A percentile compares a stretch with the other conserved stretches of the same genome.
phyloP scores from a whole-genome alignment of 1,284 basidiomycete species.

The Marasmius oreades region DNA sequence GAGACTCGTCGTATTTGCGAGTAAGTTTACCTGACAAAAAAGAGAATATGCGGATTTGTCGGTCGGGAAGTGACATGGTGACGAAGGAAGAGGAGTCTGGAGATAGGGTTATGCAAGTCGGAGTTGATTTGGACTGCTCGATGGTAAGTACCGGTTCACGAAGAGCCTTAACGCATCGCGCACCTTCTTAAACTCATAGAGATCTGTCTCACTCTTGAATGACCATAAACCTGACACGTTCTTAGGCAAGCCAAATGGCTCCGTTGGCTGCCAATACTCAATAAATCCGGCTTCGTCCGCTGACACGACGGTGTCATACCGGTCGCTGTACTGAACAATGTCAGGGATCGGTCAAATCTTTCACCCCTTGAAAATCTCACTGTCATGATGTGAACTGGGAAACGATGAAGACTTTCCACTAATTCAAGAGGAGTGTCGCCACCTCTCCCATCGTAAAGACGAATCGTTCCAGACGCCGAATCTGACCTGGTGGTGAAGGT shows the following conservation, averaged over 20 bases:
- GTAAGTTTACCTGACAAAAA: slow-evolving; percentile 89
- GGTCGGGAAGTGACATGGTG: slow-evolving; percentile 88
- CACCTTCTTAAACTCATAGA: slow-evolving; percentile 99
- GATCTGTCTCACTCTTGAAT: slow-evolving; percentile 88
- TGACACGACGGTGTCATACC: slow-evolving; percentile 89
- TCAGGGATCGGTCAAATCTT: neutral
- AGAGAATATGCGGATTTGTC: slow-evolving; percentile 91
- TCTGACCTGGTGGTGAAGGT: slow-evolving; percentile 65
- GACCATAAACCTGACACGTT: slow-evolving; percentile 82
- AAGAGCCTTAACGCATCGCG: slow-evolving; percentile 13
- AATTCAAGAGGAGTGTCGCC: slow-evolving; percentile 74
- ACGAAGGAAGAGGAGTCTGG: slow-evolving; percentile 87
- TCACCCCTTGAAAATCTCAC: slow-evolving; percentile 43
- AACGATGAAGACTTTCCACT: slow-evolving; percentile 76
- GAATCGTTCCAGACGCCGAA: slow-evolving; percentile 68
- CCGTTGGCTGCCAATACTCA: slow-evolving; percentile 93
- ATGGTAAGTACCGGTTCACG: slow-evolving; percentile 1
- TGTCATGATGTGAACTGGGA: slow-evolving; percentile 87
- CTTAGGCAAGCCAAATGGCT: slow-evolving; percentile 83
- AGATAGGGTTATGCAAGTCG: slow-evolving; percentile 89
- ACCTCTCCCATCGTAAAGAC: slow-evolving; percentile 91
- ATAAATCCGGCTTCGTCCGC: slow-evolving; percentile 94
- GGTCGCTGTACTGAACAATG: slow-evolving; percentile 75
- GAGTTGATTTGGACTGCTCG: slow-evolving; percentile 80
- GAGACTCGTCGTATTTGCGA: slow-evolving; percentile 93